These are phyloP conservation scores for Paraphoma sp. DNA, from an alignment of 2,329 filamentous ascomycete genomes.

Conservation along the genomic window DNA sequence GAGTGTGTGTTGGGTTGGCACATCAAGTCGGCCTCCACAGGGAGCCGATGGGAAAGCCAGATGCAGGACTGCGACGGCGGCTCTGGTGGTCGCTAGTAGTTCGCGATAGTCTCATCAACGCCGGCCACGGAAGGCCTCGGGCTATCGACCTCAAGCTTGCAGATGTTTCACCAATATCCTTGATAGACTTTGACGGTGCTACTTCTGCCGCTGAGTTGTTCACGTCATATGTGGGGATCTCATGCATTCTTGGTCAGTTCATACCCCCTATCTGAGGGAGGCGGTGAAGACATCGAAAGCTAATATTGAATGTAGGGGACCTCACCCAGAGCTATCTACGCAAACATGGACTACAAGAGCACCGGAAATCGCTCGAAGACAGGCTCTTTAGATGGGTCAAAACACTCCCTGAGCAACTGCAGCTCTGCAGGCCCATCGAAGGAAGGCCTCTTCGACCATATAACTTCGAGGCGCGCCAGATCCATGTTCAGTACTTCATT, in stretches of 20 bases:
- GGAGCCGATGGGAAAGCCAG: slow-evolving; percentile 45
- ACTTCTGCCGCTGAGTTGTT: slow-evolving; percentile 44
- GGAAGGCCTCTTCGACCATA: slow-evolving; percentile 33
- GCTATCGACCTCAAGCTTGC: slow-evolving; percentile 51
- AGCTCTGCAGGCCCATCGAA: slow-evolving; percentile 31
- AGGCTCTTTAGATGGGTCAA: slow-evolving; percentile 51
- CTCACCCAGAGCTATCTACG: slow-evolving; percentile 50
- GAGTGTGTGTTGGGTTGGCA: slow-evolving; percentile 51
- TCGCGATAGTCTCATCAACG: slow-evolving; percentile 51
- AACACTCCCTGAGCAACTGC: slow-evolving; percentile 40
- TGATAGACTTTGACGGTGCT: slow-evolving; percentile 45
- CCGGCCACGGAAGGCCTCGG: slow-evolving; percentile 50
- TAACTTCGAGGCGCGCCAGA: slow-evolving; percentile 47
- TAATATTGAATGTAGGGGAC: slow-evolving; percentile 33
- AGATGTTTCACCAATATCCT: slow-evolving; percentile 47
- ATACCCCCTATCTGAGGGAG: too few relatives aligned
- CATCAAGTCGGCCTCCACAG: slow-evolving; percentile 55
- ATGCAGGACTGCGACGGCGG: slow-evolving; percentile 46
- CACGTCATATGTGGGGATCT: slow-evolving; percentile 49
- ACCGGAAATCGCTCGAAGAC: slow-evolving; percentile 46
- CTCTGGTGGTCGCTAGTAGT: slow-evolving; percentile 55
- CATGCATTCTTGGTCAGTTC: slow-evolving; percentile 41
- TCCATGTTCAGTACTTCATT: slow-evolving; percentile 50
- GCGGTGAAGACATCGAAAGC: not conserved
- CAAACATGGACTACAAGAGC: slow-evolving; percentile 39